Evolutionary conservation across 2,329 filamentous ascomycete genomes (phyloP).

Genomic region (Coniella vitis): DNA sequence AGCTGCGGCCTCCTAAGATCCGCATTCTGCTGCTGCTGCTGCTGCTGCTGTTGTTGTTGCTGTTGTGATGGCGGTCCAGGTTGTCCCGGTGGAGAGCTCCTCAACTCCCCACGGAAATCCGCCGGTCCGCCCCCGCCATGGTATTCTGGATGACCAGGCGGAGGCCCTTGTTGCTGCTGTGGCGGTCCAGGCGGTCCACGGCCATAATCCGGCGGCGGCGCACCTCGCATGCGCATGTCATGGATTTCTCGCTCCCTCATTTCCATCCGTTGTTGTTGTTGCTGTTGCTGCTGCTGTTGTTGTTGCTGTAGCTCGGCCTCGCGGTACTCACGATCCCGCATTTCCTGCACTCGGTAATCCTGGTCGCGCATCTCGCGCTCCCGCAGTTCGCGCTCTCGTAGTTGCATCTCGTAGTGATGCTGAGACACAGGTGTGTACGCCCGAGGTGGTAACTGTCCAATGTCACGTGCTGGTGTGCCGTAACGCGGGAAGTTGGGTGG

Average conservation of each 20-base stretch:
- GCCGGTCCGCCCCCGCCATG: slow-evolving; percentile 1
- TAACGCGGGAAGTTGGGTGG: slow-evolving; percentile 9
- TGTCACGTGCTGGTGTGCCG: slow-evolving; percentile 11
- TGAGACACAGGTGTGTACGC: slow-evolving; percentile 12
- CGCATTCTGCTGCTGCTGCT: slow-evolving; percentile 1
- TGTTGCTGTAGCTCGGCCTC: neutral
- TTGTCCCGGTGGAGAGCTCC: slow-evolving; percentile 4
- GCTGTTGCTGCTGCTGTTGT: neutral
- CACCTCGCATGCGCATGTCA: slow-evolving; percentile 11
- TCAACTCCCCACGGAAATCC: slow-evolving; percentile 12
- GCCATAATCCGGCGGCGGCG: neutral
- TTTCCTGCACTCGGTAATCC: neutral
- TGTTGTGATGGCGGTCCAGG: neutral
- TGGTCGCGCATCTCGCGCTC: slow-evolving; percentile 1
- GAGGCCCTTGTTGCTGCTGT: neutral
- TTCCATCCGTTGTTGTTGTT: neutral
- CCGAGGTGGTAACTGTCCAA: slow-evolving; percentile 3
- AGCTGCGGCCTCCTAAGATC: slow-evolving; percentile 11
- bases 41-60: neutral
- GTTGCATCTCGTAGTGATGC: slow-evolving; percentile 9
- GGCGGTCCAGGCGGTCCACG: neutral
- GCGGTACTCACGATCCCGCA: neutral
- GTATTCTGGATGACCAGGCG: slow-evolving; percentile 8
- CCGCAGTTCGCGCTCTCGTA: slow-evolving; percentile 1
- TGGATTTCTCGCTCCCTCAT: slow-evolving; percentile 3